Percentiles rank a stretch among this genome's conserved stretches.
These are phyloP conservation scores for Casuarina glauca DNA, from an alignment of 306 rosid genomes.

Conservation along the genomic window DNA sequence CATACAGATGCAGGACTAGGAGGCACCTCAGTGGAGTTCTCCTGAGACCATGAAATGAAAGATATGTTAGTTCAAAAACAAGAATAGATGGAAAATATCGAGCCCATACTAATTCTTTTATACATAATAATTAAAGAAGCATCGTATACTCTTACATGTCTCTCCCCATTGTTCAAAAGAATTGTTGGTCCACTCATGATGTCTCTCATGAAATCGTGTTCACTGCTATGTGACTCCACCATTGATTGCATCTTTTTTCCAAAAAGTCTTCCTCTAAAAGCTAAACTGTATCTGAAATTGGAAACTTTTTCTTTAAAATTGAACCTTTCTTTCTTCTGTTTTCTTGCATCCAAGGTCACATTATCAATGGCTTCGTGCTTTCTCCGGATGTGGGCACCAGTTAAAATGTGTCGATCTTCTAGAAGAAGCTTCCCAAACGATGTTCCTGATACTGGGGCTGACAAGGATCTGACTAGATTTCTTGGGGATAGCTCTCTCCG, in stretches of 20 bases:
- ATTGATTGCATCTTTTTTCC: conserved; percentile 70
- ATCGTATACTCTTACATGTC: conserved; percentile 61
- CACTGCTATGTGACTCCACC: conserved; percentile 48
- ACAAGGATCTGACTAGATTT: conserved; percentile 84
- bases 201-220: conserved; percentile 51
- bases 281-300: conserved; percentile 65
- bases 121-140: neutral
- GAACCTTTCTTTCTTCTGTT: conserved; percentile 70
- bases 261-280: conserved; percentile 72
- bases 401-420: conserved; percentile 85
- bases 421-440: conserved; percentile 98
- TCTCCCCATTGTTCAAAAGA: conserved; percentile 58
- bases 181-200: conserved; percentile 90
- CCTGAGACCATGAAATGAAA: conserved; percentile 49
- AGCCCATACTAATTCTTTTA: conserved; percentile 8
- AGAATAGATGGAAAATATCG: conserved; percentile 19
- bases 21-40: conserved; percentile 96
- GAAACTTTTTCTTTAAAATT: conserved; percentile 87
- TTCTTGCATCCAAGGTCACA: conserved; percentile 43
- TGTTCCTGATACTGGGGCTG: conserved; percentile 96
- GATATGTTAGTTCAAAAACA: conserved; percentile 27
- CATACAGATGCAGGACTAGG: conserved; percentile 98
- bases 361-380: conserved; percentile 82
- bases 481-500: conserved; percentile 73
- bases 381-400: conserved; percentile 87